Conservation (phyloP, 768 basidiomycete genomes). For the Mycena haematopus region DNA sequence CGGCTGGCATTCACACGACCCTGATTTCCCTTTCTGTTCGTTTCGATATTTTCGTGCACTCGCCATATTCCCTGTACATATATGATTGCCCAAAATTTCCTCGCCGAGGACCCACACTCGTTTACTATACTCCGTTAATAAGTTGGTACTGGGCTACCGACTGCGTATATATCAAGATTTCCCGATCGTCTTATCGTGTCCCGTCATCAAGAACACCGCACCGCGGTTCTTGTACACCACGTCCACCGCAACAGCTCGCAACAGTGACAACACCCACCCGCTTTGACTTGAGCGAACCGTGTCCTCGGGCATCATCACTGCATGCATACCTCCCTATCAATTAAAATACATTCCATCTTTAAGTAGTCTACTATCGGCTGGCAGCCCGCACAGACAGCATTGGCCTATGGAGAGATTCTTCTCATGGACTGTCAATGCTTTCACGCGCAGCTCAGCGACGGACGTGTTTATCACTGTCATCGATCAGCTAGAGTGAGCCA, state of each 20-base stretch:
- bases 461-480: neutral
- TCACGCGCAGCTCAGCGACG: neutral
- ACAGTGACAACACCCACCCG: no score
- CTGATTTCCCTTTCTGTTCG: constrained; percentile 18
- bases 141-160: constrained; percentile 23
- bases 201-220: no score
- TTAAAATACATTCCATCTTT: neutral
- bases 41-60: neutral
- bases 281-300: neutral
- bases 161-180: neutral
- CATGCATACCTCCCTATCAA: neutral
- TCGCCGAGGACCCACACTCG: constrained; percentile 17
- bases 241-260: no score
- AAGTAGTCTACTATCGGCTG: neutral
- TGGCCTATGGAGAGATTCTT: neutral
- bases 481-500: neutral
- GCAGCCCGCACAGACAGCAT: neutral
- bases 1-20: constrained; percentile 43
- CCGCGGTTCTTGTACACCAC: no score
- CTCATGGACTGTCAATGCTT: neutral
- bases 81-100: constrained; percentile 12
- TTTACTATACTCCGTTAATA: constrained; percentile 15
- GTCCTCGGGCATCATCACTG: neutral
- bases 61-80: constrained; percentile 15
- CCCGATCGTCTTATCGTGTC: no score